These are phyloP conservation scores for Haplosporangium sp. DNA, from an alignment of 371 early-diverging fungal genomes.

Conservation along the genomic window DNA sequence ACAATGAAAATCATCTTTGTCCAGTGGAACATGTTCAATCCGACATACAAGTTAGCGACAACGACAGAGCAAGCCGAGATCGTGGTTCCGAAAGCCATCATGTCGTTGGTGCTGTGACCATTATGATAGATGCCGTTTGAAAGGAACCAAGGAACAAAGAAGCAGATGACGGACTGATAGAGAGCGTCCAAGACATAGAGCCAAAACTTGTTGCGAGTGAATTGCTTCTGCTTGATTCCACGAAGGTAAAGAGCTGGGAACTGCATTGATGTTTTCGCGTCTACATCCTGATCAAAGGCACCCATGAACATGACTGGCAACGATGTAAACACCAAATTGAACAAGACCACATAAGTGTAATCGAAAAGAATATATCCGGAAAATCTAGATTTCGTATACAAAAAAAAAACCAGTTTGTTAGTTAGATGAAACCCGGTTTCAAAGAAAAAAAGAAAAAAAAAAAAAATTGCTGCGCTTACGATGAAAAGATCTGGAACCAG, in stretches of 20 bases:
- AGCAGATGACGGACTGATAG: constrained; percentile 89
- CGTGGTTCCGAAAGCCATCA: constrained; percentile 82
- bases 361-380: constrained; percentile 79
- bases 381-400: constrained; percentile 44
- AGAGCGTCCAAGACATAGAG: constrained; percentile 85
- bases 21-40: constrained; percentile 80
- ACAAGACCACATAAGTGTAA: constrained; percentile 81
- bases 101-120: constrained; percentile 72
- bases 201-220: constrained; percentile 86
- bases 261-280: constrained; percentile 73
- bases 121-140: constrained; percentile 60
- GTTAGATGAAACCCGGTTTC: no score
- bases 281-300: constrained; percentile 93
- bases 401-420: neutral
- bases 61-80: constrained; percentile 81
- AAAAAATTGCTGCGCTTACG: constrained; percentile 66
- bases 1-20: constrained; percentile 77
- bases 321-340: constrained; percentile 83
- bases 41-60: constrained; percentile 85
- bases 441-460: neutral
- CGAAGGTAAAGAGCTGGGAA: constrained; percentile 90
- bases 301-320: constrained; percentile 80
- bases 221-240: constrained; percentile 87
- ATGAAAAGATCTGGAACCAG: constrained; percentile 86
- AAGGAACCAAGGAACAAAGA: constrained; percentile 75